phyloP scores from a whole-genome alignment of 306 rosid species.

The Cicer arietinum region DNA sequence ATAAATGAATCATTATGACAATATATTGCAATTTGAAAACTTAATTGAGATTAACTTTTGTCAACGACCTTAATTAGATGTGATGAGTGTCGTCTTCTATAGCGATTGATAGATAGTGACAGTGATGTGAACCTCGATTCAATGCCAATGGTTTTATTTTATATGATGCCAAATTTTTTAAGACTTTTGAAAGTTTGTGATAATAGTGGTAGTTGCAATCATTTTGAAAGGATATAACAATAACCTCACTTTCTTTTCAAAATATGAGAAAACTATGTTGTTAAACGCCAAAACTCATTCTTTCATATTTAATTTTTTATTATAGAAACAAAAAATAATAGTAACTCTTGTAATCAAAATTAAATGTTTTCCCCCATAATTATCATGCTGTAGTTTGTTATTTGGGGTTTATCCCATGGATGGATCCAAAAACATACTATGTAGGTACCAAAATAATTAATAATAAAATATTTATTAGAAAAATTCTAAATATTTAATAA shows the following conservation, averaged over 20 bases:
- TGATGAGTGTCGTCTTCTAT: conserved; percentile 22
- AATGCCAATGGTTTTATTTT: conserved; percentile 2
- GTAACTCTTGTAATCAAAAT: no score
- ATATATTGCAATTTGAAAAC: not conserved
- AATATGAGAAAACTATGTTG: not conserved
- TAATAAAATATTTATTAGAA: no score
- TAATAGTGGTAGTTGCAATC: conserved; percentile 15
- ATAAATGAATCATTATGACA: conserved; percentile 26
- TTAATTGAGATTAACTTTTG: conserved; percentile 24
- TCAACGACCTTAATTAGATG: conserved; percentile 17
- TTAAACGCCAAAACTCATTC: no score
- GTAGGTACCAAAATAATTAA: no score
- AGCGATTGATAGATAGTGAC: conserved; percentile 5
- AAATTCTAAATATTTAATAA: no score
- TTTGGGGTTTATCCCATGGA: no score
- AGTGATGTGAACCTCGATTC: conserved; percentile 32
- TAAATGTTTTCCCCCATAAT: no score
- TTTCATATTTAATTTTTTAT: no score
- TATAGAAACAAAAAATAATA: no score
- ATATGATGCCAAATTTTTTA: conserved; percentile 4
- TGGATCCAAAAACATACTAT: no score
- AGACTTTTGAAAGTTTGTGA: not conserved
- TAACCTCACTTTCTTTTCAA: conserved; percentile 26
- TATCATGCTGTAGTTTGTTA: no score
- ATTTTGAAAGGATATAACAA: conserved; percentile 33